These are phyloP conservation scores for Pestalotiopsis sp. DNA, from an alignment of 2,329 filamentous ascomycete species.

Conservation along the genomic window DNA sequence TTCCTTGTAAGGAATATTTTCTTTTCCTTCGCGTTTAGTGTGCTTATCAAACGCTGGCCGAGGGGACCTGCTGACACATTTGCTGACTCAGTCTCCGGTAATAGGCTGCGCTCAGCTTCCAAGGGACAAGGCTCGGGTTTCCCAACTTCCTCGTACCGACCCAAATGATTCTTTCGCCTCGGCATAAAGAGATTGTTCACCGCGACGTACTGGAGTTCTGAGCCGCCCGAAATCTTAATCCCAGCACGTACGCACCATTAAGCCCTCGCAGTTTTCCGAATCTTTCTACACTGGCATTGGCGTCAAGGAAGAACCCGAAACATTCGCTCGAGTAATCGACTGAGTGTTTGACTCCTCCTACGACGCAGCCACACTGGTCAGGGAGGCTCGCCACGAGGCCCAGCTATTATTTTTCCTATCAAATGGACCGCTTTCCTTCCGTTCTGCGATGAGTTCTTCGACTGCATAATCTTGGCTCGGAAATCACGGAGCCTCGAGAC, in stretches of 20 bases:
- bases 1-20: slow-evolving; percentile 88
- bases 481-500: slow-evolving; percentile 26
- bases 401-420: slow-evolving; percentile 32
- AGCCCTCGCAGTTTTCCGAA: slow-evolving; percentile 1
- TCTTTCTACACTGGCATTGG: neutral
- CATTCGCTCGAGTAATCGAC: neutral
- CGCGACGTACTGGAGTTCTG: slow-evolving; percentile 22
- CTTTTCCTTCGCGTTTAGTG: slow-evolving; percentile 83
- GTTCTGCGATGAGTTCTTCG: slow-evolving; percentile 41
- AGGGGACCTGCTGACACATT: slow-evolving; percentile 73
- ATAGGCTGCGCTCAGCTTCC: slow-evolving; percentile 84
- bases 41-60: slow-evolving; percentile 74
- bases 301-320: slow-evolving; percentile 13
- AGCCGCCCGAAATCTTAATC: slow-evolving; percentile 16
- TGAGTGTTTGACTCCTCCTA: slow-evolving; percentile 3
- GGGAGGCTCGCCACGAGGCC: slow-evolving; percentile 8
- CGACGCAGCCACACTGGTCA: neutral
- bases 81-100: slow-evolving; percentile 86
- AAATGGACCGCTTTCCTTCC: slow-evolving; percentile 39
- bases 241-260: slow-evolving; percentile 23
- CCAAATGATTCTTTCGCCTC: slow-evolving; percentile 41
- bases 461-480: slow-evolving; percentile 38
- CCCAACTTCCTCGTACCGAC: slow-evolving; percentile 44
- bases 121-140: slow-evolving; percentile 60
- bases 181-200: slow-evolving; percentile 15